These are phyloP conservation scores for Tulasnella sp. DNA, from an alignment of 768 basidiomycete species.

Conservation along the genomic window DNA sequence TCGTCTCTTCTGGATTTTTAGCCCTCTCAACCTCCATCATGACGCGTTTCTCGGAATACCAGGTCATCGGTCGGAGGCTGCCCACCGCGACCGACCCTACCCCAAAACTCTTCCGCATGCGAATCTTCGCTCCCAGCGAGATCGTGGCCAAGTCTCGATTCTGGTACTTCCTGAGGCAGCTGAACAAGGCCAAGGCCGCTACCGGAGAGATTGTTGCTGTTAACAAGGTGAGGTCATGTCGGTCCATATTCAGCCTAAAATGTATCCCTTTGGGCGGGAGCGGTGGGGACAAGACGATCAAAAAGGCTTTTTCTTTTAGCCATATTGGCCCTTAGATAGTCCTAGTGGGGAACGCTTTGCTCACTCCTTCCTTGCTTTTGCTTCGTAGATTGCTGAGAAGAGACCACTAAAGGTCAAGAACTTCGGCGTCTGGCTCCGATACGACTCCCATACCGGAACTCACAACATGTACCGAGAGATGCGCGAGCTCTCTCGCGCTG, in stretches of 20 bases:
- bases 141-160: constrained; percentile 99
- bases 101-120: constrained; percentile 99
- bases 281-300: background rate
- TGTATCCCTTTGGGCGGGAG: background rate
- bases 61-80: constrained; percentile 95
- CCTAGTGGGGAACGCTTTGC: constrained; percentile 37
- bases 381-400: constrained; percentile 90
- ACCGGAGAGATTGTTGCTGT: constrained; percentile 98
- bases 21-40: constrained; percentile 33
- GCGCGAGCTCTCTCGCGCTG: constrained; percentile 90
- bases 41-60: constrained; percentile 68
- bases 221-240: constrained; percentile 73
- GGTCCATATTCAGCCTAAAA: constrained; percentile 43
- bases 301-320: constrained; percentile 30
- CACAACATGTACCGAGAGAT: constrained; percentile 99
- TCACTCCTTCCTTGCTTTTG: constrained; percentile 11
- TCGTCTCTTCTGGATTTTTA: background rate
- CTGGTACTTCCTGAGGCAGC: constrained; percentile 98
- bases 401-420: constrained; percentile 98
- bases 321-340: constrained; percentile 50
- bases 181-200: constrained; percentile 99
- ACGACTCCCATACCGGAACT: constrained; percentile 98
- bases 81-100: constrained; percentile 89
- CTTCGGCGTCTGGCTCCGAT: constrained; percentile 99
- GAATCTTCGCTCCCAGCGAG: constrained; percentile 97